A percentile compares a stretch with the other conserved stretches of the same genome.
Conservation (phyloP, 2,329 filamentous ascomycete species). For the Aspergillus quadrilineatus region DNA sequence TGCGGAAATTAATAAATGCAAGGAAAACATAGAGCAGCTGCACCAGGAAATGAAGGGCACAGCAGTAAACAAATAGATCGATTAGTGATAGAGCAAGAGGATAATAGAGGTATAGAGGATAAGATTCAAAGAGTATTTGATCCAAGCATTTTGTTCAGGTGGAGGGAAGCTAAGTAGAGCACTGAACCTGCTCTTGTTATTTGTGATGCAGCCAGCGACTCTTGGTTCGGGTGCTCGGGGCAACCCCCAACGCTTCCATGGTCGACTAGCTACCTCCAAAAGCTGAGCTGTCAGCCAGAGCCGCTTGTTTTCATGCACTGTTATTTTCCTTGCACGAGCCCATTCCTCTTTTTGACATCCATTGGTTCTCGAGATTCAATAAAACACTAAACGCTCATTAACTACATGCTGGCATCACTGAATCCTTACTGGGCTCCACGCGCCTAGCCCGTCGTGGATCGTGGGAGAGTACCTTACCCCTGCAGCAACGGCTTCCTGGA, state of each 20-base stretch:
- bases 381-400: neutral
- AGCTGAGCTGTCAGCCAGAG: slow-evolving; percentile 1
- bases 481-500: neutral
- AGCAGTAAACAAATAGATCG: slow-evolving; percentile 5
- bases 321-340: neutral
- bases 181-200: slow-evolving; percentile 12
- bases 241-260: slow-evolving; percentile 19
- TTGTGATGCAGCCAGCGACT: slow-evolving; percentile 3
- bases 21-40: slow-evolving; percentile 20
- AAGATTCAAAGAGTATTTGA: neutral
- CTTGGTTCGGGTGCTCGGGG: slow-evolving; percentile 24
- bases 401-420: neutral
- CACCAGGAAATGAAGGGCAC: slow-evolving; percentile 12
- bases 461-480: neutral
- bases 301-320: neutral
- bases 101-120: neutral
- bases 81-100: slow-evolving; percentile 8
- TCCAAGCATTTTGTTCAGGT: neutral
- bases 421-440: neutral
- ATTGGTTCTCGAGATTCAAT: neutral
- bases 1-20: slow-evolving; percentile 18
- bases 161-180: slow-evolving; percentile 2
- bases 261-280: neutral
- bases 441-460: neutral
- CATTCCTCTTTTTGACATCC: neutral